Evolutionary conservation across 139 green algal genomes (phyloP), one percentile per base, ranked within the genome.

Genomic region (Limnomonas spitsbergensis): DNA sequence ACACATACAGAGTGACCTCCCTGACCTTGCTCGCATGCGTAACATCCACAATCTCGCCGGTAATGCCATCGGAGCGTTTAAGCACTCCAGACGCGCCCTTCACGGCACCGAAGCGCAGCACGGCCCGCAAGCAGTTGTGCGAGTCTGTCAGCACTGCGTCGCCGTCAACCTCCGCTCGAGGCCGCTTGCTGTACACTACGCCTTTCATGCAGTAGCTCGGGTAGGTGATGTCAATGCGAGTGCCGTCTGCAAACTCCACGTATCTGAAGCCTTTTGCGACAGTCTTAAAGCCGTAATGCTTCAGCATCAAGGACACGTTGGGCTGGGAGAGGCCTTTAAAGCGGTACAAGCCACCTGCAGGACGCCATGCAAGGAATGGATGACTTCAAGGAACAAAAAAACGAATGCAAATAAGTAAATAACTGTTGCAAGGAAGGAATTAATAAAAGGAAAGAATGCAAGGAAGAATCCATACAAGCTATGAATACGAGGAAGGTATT

Each of bases 291-390:
- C 87, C 84, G 69, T 93, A 92, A 29, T 83, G 85, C 70, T 89
- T 91, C 38, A 90, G 53, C 40, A 87, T 40, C 1, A 91, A 88
- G 7, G 74, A 71, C 2, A 95, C 92, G 0, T 86, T 85, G 26
- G 92, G 92, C 85, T 96, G 88, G 4, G 85, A 92, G 40, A 86
- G 78, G 34, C 92, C 92, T 1, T 37, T 40, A 75, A 95, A 95
- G 2, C 76, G 36, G 75, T 91, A 96, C 27, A 31, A 20, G 1
- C 73, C 75, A 9, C 77, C 76, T 89, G 80, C 29, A 84, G 0
- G 39, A 0, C 40, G 39, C 27, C 31, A 1, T 53, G 27, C 26
- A 1, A 26, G 29, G 37, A 7, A 6, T n/a, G n/a, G n/a, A n/a
- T n/a, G n/a, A n/a, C n/a, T n/a, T n/a, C n/a, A n/a, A n/a, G n/a